Evolutionary conservation across 495 filamentous ascomycete species (phyloP).

Genomic region (Achaetomiella virescens): DNA sequence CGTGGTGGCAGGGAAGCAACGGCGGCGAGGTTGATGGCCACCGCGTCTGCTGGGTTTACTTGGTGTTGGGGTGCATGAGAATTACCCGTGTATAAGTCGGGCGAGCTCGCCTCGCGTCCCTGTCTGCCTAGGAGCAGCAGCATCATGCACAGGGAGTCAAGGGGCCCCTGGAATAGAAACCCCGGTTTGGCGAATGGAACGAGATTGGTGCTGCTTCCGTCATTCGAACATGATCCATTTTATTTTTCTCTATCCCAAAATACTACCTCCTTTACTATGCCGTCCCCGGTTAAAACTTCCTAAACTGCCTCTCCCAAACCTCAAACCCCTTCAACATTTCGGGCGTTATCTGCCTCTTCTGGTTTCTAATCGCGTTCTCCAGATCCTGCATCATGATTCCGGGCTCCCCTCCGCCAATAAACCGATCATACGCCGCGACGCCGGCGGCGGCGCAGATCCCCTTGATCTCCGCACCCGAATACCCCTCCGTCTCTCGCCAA

Average conservation of each 20-base stretch:
- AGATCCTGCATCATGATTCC: conserved; percentile 58
- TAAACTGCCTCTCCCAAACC: conserved; percentile 50
- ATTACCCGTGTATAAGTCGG: no score
- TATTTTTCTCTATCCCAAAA: background rate
- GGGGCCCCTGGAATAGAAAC: background rate
- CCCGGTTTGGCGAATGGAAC: background rate
- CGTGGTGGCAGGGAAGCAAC: background rate
- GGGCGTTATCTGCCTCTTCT: conserved; percentile 61
- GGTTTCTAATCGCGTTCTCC: conserved; percentile 52
- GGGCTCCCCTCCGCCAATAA: conserved; percentile 30
- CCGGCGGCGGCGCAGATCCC: conserved; percentile 58
- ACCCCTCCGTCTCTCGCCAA: conserved; percentile 74
- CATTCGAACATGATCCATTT: background rate
- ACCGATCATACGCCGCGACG: conserved; percentile 38
- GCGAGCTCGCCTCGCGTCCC: background rate
- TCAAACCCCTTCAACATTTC: conserved; percentile 62
- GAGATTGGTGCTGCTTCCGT: no score
- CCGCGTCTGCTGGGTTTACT: no score
- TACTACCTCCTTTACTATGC: background rate
- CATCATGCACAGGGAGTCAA: background rate
- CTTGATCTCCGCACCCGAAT: conserved; percentile 84
- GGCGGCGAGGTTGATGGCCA: no score
- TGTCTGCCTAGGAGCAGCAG: background rate
- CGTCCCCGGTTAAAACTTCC: conserved; percentile 16
- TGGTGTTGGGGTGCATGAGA: no score